These are phyloP conservation scores for Phytopythium boreale DNA, from an alignment of 352 stramenopile genomes.

Conservation along the genomic window DNA sequence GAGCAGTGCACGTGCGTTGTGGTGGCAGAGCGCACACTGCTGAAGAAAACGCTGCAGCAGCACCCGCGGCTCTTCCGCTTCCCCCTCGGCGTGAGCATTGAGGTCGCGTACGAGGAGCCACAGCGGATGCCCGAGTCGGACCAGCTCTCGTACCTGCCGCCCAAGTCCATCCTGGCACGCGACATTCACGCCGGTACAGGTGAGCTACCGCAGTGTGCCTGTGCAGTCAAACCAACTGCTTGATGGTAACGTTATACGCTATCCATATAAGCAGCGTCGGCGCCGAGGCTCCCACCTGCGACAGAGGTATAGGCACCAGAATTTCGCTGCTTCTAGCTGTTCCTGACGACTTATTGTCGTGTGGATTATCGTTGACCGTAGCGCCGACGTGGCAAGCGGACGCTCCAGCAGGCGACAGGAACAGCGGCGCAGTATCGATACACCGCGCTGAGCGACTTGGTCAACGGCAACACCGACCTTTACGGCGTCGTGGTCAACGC, in stretches of 20 bases:
- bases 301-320: background rate
- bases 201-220: background rate
- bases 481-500: constrained; percentile 78
- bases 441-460: constrained; percentile 47
- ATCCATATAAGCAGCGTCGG: background rate
- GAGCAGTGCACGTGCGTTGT: constrained; percentile 51
- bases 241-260: background rate
- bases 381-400: constrained; percentile 39
- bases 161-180: constrained; percentile 34
- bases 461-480: constrained; percentile 50
- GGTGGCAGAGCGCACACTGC: constrained; percentile 51
- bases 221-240: background rate
- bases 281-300: background rate
- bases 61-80: constrained; percentile 29
- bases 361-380: background rate
- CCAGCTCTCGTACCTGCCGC: constrained; percentile 49
- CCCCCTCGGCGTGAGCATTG: constrained; percentile 34
- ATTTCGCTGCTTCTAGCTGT: background rate
- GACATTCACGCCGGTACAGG: constrained; percentile 25
- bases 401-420: constrained; percentile 28
- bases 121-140: constrained; percentile 46
- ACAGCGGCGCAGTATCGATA: constrained; percentile 52
- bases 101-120: constrained; percentile 54
- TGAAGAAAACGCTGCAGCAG: constrained; percentile 44
- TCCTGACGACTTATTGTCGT: background rate